Percentiles rank a stretch among this genome's conserved stretches.
Evolutionary conservation across 2,329 filamentous ascomycete genomes (phyloP).

Genomic region (Aspergillus floridensis): DNA sequence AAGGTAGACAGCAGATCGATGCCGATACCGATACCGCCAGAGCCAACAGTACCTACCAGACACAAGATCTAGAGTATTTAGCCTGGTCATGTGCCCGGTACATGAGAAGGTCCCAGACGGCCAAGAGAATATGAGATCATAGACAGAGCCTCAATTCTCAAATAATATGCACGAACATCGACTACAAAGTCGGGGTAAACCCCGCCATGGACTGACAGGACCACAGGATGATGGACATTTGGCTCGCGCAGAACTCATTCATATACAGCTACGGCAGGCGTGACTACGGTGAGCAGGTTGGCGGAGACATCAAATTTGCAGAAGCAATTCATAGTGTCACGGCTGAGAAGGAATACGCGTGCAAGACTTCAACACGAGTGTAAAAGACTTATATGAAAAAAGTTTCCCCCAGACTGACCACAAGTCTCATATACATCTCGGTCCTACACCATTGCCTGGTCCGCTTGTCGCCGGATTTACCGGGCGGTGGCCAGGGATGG

Average conservation of each 20-base stretch:
- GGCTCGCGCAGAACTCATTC: too few relatives aligned
- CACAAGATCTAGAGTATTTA: too few relatives aligned
- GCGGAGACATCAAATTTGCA: background rate
- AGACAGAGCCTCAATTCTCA: background rate
- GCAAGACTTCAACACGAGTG: conserved; percentile 23
- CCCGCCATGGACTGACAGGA: background rate
- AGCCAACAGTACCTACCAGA: too few relatives aligned
- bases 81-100: too few relatives aligned
- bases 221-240: too few relatives aligned
- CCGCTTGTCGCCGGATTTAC: conserved; percentile 11
- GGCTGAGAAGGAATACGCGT: conserved; percentile 13
- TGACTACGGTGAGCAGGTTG: background rate
- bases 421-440: conserved; percentile 22
- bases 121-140: background rate
- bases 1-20: too few relatives aligned
- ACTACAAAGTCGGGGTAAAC: too few relatives aligned
- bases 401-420: conserved; percentile 21
- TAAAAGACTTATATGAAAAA: conserved; percentile 24
- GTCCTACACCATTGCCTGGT: conserved; percentile 18
- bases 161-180: background rate
- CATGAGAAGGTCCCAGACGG: background rate
- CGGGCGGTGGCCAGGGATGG: conserved; percentile 18
- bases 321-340: conserved; percentile 2
- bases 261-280: background rate
- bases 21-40: too few relatives aligned